Conservation (phyloP, 2,329 filamentous ascomycete genomes). For the Epichloe sibirici region DNA sequence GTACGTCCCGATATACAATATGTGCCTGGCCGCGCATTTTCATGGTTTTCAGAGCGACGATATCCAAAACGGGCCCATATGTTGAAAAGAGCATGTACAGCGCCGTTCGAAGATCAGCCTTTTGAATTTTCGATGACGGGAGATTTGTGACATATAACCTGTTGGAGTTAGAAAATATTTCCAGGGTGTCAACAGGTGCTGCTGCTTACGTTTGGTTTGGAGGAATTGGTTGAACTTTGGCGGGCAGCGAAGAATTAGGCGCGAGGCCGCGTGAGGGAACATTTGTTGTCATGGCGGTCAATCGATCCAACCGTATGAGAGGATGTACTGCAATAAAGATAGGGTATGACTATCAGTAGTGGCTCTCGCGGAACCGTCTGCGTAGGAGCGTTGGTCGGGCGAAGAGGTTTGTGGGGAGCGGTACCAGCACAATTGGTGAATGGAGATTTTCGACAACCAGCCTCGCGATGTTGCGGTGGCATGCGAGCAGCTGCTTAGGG, state of each 20-base stretch:
- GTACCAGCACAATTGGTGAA: background rate
- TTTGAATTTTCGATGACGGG: slow-evolving; percentile 75
- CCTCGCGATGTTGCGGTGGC: slow-evolving; percentile 2
- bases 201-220: slow-evolving; percentile 62
- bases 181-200: background rate
- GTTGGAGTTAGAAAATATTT: slow-evolving; percentile 3
- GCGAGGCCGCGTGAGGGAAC: slow-evolving; percentile 27
- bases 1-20: slow-evolving; percentile 76
- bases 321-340: background rate
- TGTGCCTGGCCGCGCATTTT: slow-evolving; percentile 97
- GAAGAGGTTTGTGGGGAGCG: background rate
- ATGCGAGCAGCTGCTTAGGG: background rate
- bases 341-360: background rate
- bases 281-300: slow-evolving; percentile 22
- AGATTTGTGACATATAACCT: slow-evolving; percentile 87
- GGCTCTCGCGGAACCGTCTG: background rate
- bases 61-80: slow-evolving; percentile 83
- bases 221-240: slow-evolving; percentile 42
- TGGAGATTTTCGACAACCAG: slow-evolving; percentile 1
- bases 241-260: slow-evolving; percentile 30
- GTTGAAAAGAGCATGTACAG: slow-evolving; percentile 92
- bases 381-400: background rate
- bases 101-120: slow-evolving; percentile 71
- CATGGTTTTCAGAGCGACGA: slow-evolving; percentile 76
- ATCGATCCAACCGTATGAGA: background rate